phyloP scores from a whole-genome alignment of 1,284 basidiomycete genomes.

The Marasmius oreades region DNA sequence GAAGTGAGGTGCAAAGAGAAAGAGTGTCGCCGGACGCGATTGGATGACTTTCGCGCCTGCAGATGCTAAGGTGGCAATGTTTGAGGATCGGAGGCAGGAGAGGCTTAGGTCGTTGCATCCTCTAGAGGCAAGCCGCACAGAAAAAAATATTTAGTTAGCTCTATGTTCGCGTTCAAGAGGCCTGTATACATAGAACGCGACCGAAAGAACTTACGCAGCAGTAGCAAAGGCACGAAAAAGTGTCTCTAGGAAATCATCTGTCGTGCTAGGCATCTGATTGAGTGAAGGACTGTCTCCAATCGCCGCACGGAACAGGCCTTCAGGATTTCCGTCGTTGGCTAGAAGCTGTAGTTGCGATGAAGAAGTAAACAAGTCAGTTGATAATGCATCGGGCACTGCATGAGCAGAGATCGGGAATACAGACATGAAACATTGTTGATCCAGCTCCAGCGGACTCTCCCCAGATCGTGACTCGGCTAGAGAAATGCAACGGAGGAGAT shows the following conservation, averaged over 20 bases:
- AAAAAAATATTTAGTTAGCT: too few relatives aligned
- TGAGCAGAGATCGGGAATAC: not conserved
- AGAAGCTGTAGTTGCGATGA: conserved; percentile 9
- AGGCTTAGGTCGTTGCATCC: conserved; percentile 2
- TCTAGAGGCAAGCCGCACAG: not conserved
- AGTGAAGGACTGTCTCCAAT: conserved; percentile 18
- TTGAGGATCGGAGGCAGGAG: not conserved
- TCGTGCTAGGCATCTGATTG: conserved; percentile 11
- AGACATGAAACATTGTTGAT: conserved; percentile 15
- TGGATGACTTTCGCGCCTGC: conserved; percentile 6
- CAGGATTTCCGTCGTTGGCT: conserved; percentile 11
- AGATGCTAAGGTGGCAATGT: conserved; percentile 1
- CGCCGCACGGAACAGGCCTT: conserved; percentile 12
- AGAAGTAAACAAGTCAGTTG: not conserved
- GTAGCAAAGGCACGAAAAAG: conserved; percentile 9
- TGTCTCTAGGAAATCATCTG: conserved; percentile 8
- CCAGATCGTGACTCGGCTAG: conserved; percentile 17
- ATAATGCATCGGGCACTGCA: too few relatives aligned
- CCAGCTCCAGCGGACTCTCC: conserved; percentile 15
- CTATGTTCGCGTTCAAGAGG: too few relatives aligned
- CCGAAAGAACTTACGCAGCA: conserved; percentile 8
- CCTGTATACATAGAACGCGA: too few relatives aligned
- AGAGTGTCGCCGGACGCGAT: conserved; percentile 11
- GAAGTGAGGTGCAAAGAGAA: conserved; percentile 11
- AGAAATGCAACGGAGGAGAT: not conserved